phyloP scores from a whole-genome alignment of 768 basidiomycete genomes.

The Clathrus columnatus region DNA sequence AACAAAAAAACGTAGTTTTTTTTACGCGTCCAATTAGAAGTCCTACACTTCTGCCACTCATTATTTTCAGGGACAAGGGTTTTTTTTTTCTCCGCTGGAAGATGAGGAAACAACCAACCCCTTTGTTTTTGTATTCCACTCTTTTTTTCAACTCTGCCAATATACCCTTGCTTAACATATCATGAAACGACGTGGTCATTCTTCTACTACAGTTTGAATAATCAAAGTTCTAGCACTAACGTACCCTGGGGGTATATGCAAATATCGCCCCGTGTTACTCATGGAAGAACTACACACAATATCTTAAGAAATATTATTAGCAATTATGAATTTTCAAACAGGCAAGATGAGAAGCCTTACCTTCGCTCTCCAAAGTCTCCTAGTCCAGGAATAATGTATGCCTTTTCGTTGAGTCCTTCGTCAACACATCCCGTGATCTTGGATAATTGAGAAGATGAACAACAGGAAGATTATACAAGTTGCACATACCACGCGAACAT shows the following conservation, averaged over 20 bases:
- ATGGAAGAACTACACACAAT: not conserved
- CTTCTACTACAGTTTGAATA: too few relatives aligned
- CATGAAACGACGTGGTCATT: not conserved
- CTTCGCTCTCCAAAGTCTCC: conserved; percentile 95
- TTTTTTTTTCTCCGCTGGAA: not conserved
- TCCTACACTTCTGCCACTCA: not conserved
- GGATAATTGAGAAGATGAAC: not conserved
- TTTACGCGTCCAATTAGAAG: not conserved
- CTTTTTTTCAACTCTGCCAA: not conserved
- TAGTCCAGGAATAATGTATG: conserved; percentile 88
- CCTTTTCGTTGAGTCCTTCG: conserved; percentile 81
- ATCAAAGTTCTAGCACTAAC: not conserved
- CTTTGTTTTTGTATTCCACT: too few relatives aligned
- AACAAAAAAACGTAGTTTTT: not conserved
- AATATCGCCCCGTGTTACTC: not conserved
- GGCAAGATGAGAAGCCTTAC: conserved; percentile 25
- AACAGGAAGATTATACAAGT: not conserved
- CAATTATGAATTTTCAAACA: not conserved
- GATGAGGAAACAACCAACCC: too few relatives aligned
- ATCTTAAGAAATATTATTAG: not conserved
- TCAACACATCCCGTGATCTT: conserved; percentile 97
- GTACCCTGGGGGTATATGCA: not conserved
- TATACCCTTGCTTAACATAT: not conserved
- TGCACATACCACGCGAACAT: too few relatives aligned
- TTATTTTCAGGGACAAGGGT: not conserved